Percentiles rank a stretch among this genome's conserved stretches.
Conservation (phyloP, 345 rosid genomes). For the Salix arbutifolia region DNA sequence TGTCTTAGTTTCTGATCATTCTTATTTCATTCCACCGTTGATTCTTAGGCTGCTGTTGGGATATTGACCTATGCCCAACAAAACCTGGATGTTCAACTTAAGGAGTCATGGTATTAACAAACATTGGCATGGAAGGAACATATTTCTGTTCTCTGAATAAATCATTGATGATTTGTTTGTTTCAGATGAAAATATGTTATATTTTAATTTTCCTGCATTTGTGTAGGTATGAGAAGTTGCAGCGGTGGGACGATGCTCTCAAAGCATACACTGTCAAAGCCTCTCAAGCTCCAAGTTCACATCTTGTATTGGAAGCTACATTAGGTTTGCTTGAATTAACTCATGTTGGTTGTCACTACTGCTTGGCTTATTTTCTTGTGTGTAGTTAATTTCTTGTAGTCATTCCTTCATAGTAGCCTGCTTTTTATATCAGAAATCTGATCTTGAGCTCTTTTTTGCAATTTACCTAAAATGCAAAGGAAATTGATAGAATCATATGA, state of each 20-base stretch:
- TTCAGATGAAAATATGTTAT: background rate
- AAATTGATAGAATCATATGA: background rate
- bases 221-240: constrained; percentile 96
- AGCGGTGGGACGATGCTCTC: constrained; percentile 98
- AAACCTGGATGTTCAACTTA: constrained; percentile 78
- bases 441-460: background rate
- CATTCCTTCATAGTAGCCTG: background rate
- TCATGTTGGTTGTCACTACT: background rate
- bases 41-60: constrained; percentile 89
- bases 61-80: constrained; percentile 96
- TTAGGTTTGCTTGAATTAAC: constrained; percentile 45
- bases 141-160: background rate
- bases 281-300: constrained; percentile 70
- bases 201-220: constrained; percentile 1
- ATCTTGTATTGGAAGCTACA: constrained; percentile 77
- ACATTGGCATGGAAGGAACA: background rate
- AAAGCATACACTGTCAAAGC: constrained; percentile 88
- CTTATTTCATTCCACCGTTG: background rate
- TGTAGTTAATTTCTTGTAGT: background rate
- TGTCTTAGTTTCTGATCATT: background rate
- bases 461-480: background rate
- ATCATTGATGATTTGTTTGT: background rate
- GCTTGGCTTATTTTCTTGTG: constrained; percentile 1
- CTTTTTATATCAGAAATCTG: background rate
- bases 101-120: constrained; percentile 81